Conservation (phyloP, 1,139 yeast species). For the Kazachstania sp. region DNA sequence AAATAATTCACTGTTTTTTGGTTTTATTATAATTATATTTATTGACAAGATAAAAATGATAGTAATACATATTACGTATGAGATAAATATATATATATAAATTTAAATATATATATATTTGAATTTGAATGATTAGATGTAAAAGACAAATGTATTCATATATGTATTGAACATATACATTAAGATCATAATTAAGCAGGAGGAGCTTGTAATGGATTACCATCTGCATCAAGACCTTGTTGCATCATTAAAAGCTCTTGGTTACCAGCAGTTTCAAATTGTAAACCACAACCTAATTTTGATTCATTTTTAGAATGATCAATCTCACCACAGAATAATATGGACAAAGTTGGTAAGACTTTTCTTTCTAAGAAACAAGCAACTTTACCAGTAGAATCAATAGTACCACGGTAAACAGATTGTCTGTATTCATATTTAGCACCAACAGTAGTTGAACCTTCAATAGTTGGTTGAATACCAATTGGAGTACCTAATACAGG, state of each 20-base stretch:
- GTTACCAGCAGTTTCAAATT: conserved; percentile 89
- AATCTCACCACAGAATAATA: conserved; percentile 87
- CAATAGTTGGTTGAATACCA: conserved; percentile 72
- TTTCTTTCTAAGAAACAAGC: conserved; percentile 88
- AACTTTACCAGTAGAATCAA: conserved; percentile 87
- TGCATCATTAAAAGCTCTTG: conserved; percentile 72
- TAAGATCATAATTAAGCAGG: conserved; percentile 9
- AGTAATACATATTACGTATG: neutral
- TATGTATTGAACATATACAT: neutral
- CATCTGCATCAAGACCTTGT: conserved; percentile 78
- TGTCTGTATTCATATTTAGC: conserved; percentile 98
- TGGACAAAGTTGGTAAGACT: conserved; percentile 82
- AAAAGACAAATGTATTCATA: neutral
- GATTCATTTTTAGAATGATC: conserved; percentile 83
- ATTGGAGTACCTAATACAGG: conserved; percentile 77
- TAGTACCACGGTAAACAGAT: conserved; percentile 89
- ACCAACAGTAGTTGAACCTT: conserved; percentile 89
- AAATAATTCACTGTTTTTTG: neutral
- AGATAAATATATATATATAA: no score
- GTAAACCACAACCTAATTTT: conserved; percentile 87
- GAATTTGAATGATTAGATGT: neutral
- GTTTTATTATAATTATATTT: neutral
- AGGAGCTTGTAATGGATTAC: conserved; percentile 65
- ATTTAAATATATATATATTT: no score
- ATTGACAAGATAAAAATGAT: neutral